phyloP scores from a whole-genome alignment of 2,329 filamentous ascomycete genomes.

The Trichocomaceae sp. region DNA sequence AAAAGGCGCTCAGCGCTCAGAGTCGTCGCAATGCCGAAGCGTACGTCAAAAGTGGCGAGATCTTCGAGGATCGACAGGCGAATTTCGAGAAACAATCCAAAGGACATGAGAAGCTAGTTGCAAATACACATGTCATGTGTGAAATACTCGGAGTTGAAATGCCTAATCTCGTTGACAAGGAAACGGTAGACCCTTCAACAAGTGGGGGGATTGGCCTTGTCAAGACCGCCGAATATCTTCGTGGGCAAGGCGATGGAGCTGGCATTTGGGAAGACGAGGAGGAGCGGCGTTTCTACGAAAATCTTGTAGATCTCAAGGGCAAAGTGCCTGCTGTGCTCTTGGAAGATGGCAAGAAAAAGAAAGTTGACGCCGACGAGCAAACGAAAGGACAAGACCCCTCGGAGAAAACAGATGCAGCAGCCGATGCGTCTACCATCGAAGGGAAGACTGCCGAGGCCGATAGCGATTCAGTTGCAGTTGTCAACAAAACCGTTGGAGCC shows the following conservation, averaged over 20 bases:
- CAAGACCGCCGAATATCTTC: conserved; percentile 87
- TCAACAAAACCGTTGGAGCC: conserved; percentile 94
- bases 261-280: conserved; percentile 99
- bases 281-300: conserved; percentile 96
- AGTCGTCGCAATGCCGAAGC: conserved; percentile 93
- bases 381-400: conserved; percentile 51
- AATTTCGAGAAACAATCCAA: conserved; percentile 95
- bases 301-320: conserved; percentile 87
- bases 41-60: conserved; percentile 96
- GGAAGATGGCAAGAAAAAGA: conserved; percentile 94
- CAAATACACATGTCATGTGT: conserved; percentile 85
- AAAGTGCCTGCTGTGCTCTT: conserved; percentile 90
- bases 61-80: conserved; percentile 93
- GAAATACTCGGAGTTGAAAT: conserved; percentile 86
- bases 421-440: conserved; percentile 37
- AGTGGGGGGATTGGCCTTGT: conserved; percentile 84
- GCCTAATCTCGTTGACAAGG: conserved; percentile 83
- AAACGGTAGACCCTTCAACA: conserved; percentile 57
- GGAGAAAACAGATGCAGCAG: conserved; percentile 30
- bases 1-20: conserved; percentile 79
- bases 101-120: conserved; percentile 78
- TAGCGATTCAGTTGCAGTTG: conserved; percentile 87
- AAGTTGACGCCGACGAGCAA: conserved; percentile 70
- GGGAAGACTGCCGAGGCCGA: conserved; percentile 56
- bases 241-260: conserved; percentile 79